Base-by-base conservation (phyloP, 306 rosid genomes). In the Senna tora region DNA sequence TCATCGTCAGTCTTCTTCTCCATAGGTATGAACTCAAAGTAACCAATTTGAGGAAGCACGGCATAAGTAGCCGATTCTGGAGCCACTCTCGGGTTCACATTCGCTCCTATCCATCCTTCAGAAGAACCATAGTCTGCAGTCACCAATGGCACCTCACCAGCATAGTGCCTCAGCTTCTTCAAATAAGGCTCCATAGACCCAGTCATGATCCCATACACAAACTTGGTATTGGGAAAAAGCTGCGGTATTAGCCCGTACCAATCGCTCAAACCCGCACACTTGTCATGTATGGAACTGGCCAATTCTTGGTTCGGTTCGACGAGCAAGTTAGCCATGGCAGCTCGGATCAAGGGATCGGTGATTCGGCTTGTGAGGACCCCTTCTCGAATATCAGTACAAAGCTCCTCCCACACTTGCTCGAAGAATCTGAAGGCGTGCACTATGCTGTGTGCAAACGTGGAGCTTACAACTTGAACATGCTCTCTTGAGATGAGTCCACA, bases 171-270 rank as follows among this genome's bases (percentile, higher is more conserved):
- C 81, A 95, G 25, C 54, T 88, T 91, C 20, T 81, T 83, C 80
- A 86, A 72, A 72, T 95, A 95, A 53, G 90, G 93, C 83, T 89
- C 97, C 97, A 95, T 95, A 2, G 99, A 91, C 9, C 99, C 99
- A 0, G 99, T 95, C 99, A 95, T 91, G 47, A 95, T 87, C 38
- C 96, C 99, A 65, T 89, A 88, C 36, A 95, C 74, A 54, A 91
- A 95, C 84, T 89, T 89, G 0, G 82, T 91, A 72, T 91, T 91
- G 0, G 99, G 99, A 70, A 95, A 95, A 34, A 95, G 79, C 72
- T 76, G 96, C 1, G 95, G 93, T 74, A 95, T 88, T 46, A 95
- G 79, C 28, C 99, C 96, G 63, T 84, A 89, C 99, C 99, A 95
- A 71, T 89, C 88, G 65, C 91, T 91, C 85, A 94, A 69, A 12